Base-by-base conservation (phyloP, 768 basidiomycete species). In the Leucocoprinus leucothites region DNA sequence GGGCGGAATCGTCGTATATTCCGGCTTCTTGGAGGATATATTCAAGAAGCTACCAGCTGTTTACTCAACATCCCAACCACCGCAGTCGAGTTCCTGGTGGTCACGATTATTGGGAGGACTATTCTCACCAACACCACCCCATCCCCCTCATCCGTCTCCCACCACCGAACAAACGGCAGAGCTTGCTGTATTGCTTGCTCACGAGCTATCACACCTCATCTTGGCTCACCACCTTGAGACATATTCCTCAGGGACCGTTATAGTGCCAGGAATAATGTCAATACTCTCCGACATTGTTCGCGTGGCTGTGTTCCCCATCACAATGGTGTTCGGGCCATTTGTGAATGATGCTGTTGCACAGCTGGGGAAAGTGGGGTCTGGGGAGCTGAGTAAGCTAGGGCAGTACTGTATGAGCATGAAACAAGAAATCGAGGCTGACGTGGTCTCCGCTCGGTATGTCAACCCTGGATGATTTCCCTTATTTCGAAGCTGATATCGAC, bases 1-100 rank as follows among this genome's bases (percentile, higher is more conserved):
- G 0, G 94, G 93, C 56, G 96, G 97, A 5, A 82, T 99, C 56
- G 95, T 98, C 52, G 84, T 99, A 8, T 98, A 92, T 69, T 91
- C 91, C 11, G 96, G 96, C 4, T 92, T 98, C 72, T 67, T 98
- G 47, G 91, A 98, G 65, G 86, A 93, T 52, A 86, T 98, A 49
- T 75, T 97, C 31, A 65, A 81, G 38, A 79, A 77, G 59, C 67
- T 69, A 28, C 71, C 79, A 3, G 60, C 65, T 26, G 64, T 64
- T 25, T 59, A 56, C 26, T 36, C 60, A 11, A 48, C 58, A 7
- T 49, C 64, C 13, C 26, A 41, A 13, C 47, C 64, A 42, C 58
- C 64, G 25, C 58, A 64, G 19, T 56, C 66, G 57, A 64, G 65
- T 26, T 76, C 83, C 0, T 77, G 80, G 74, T 76, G 73, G 71